These are phyloP conservation scores for Chaetomium sp. DNA, from an alignment of 2,329 filamentous ascomycete species.

Conservation along the genomic window DNA sequence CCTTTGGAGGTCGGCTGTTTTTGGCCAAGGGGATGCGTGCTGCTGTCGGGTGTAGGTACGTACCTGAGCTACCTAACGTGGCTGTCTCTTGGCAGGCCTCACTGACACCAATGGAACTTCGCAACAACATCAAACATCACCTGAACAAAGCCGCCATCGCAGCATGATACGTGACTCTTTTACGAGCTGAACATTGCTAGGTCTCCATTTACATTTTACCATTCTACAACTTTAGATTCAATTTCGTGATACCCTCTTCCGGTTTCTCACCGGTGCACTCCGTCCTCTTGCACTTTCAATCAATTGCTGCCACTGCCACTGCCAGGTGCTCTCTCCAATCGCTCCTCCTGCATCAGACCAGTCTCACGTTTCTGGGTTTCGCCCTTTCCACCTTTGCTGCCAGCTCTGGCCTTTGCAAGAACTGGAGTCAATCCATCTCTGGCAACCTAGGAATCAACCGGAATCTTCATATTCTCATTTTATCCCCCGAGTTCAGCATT, in stretches of 20 bases:
- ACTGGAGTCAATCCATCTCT: not conserved
- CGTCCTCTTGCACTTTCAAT: not conserved
- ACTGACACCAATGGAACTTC: not conserved
- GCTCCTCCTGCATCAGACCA: not conserved
- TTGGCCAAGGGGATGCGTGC: no score
- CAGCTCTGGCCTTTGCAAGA: not conserved
- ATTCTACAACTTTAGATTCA: not conserved
- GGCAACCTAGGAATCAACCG: not conserved
- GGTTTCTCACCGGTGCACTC: not conserved
- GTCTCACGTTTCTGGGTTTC: not conserved
- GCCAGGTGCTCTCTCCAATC: no score
- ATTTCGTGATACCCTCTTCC: slow-evolving; percentile 1
- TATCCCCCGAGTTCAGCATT: not conserved
- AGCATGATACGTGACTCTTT: not conserved
- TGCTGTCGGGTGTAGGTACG: no score
- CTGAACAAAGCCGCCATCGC: slow-evolving; percentile 6
- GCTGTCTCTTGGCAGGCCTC: slow-evolving; percentile 13
- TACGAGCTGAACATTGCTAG: not conserved
- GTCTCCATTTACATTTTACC: not conserved
- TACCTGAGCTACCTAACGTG: no score
- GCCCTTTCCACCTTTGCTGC: not conserved
- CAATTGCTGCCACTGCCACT: not conserved
- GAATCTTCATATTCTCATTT: not conserved
- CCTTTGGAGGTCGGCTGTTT: no score
- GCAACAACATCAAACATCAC: slow-evolving; percentile 1